Base-by-base conservation (phyloP, 2,329 filamentous ascomycete genomes). In the Sarocladiaceae sp. region DNA sequence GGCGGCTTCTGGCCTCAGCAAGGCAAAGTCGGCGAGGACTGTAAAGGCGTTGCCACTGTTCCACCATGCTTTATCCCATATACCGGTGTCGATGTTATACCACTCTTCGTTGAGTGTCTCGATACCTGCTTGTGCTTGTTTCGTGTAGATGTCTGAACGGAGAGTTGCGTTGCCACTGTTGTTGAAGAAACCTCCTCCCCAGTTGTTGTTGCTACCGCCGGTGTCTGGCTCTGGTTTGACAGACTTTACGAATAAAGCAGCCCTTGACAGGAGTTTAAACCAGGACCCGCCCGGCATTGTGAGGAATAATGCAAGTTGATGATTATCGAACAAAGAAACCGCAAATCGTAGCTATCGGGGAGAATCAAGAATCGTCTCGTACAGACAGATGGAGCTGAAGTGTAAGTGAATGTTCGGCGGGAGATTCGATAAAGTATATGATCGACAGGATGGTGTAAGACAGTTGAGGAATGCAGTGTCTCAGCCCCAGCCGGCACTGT, bases 21-120 rank as follows among this genome's bases (percentile, higher is more conserved):
- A 45, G 3, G 67, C 62, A 55, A 73, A 74, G 55, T 86, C 78
- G 43, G 72, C 74, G 15, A 87, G 60, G 3, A 71, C 72, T 0
- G 80, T 84, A 47, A 88, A 64, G 46, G 72, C 72, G 55, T 86
- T 88, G 34, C 76, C 84, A 44, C 74, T 74, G 55, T 87, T 85
- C 84, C 84, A 88, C 84, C 84, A 88, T 6, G 74, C 71, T 0
- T 73, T 73, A 45, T 77, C 63, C 80, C 80, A 88, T 11, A 85
- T 65, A 3, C 84, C 83, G 1, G 70, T 78, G 4, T 57, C 55
- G 3, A 61, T 46, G 54, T 82, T 73, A 58, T 86, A 86, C 74
- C 77, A 86, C 13, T 60, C 51, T 3, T 51, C 48, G 52, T 84
- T 79, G 2, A 85, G 66, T 5, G 68, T 57, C 27, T 62, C 50